A percentile compares a stretch with the other conserved stretches of the same genome.
These are phyloP conservation scores for Mychonastes homosphaera DNA, from an alignment of 139 green algal genomes.

Conservation along the genomic window DNA sequence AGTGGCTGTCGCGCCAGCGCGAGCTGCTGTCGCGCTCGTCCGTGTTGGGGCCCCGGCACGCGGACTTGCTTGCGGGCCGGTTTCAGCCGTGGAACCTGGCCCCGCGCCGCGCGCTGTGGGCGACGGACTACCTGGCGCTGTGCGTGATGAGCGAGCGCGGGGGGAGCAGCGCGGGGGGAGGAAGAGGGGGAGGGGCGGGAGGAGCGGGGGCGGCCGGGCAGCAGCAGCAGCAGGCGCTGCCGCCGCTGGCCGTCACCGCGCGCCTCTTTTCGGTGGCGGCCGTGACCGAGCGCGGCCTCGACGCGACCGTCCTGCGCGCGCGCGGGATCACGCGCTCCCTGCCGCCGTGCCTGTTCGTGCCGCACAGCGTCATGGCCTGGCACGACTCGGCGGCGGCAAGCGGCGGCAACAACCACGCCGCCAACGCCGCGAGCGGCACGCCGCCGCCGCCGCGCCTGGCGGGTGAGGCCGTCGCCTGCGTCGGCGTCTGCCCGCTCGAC, in stretches of 20 bases:
- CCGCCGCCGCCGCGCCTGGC: no score
- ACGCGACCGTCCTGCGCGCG: constrained; percentile 18
- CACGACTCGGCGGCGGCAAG: background rate
- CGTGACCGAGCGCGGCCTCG: constrained; percentile 4
- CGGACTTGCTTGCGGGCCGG: constrained; percentile 15
- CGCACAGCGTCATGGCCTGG: constrained; percentile 16
- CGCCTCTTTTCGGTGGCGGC: constrained; percentile 28
- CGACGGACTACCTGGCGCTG: constrained; percentile 33
- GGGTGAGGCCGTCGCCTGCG: constrained; percentile 32
- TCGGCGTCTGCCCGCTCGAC: constrained; percentile 42
- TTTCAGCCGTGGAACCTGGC: constrained; percentile 32
- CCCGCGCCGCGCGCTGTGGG: constrained; percentile 29
- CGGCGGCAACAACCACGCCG: no score
- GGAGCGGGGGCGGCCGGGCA: no score
- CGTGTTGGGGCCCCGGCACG: constrained; percentile 27
- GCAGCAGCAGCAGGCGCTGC: background rate
- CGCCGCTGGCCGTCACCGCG: constrained; percentile 30
- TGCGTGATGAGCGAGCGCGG: constrained; percentile 16
- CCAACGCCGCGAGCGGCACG: no score
- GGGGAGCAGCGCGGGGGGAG: background rate
- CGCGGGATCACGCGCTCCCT: constrained; percentile 36
- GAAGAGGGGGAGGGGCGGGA: background rate
- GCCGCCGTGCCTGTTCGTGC: constrained; percentile 42
- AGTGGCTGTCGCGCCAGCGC: constrained; percentile 5
- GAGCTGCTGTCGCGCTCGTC: constrained; percentile 7